Conservation (phyloP, 2,329 filamentous ascomycete species). For the Mollisia scopiformis region DNA sequence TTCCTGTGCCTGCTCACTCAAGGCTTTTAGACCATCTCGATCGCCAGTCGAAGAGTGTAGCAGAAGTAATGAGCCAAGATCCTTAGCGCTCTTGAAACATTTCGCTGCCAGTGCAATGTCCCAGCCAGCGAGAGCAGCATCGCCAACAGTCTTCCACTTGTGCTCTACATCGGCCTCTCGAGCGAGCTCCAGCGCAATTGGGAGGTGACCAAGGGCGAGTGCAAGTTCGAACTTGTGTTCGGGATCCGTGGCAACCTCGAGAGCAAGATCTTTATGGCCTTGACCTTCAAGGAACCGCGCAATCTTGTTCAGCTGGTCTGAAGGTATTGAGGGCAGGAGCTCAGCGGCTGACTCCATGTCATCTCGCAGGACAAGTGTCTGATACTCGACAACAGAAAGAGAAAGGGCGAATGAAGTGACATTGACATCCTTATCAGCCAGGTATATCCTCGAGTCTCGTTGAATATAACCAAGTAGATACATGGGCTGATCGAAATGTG, state of each 20-base stretch:
- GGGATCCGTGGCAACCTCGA: constrained; percentile 90
- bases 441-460: constrained; percentile 91
- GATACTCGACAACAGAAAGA: constrained; percentile 92
- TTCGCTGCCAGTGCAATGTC: constrained; percentile 86
- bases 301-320: constrained; percentile 97
- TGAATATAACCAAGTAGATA: constrained; percentile 96
- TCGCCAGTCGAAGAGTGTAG: constrained; percentile 87
- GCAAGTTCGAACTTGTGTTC: constrained; percentile 98
- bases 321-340: constrained; percentile 79
- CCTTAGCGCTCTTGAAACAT: constrained; percentile 89
- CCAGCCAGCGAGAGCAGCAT: constrained; percentile 86
- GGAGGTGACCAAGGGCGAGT: constrained; percentile 78
- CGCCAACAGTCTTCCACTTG: constrained; percentile 97
- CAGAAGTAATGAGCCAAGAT: constrained; percentile 85
- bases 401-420: constrained; percentile 91
- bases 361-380: constrained; percentile 90
- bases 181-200: constrained; percentile 84
- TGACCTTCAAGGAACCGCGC: constrained; percentile 96
- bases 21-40: constrained; percentile 68
- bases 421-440: constrained; percentile 93
- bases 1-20: constrained; percentile 76
- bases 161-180: constrained; percentile 85
- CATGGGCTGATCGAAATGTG: constrained; percentile 94
- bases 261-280: constrained; percentile 92
- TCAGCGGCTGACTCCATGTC: constrained; percentile 92